Evolutionary conservation across 768 basidiomycete species (phyloP), one percentile per base, ranked within the genome.

Genomic region (Megacollybia marginata): DNA sequence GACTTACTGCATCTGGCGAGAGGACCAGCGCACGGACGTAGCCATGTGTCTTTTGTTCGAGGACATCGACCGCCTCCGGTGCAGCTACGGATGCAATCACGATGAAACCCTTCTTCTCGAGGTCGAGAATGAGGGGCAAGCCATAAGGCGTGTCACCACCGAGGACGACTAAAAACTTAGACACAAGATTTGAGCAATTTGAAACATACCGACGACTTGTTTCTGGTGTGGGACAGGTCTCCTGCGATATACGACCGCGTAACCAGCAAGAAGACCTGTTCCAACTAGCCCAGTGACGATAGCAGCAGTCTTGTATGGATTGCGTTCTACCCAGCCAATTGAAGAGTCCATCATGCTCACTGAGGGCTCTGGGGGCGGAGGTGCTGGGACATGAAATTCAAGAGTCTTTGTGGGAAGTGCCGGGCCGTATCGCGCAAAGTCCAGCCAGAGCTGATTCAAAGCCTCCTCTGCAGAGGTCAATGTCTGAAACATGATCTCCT

Each of bases 21-120:
- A 93, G 76, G 31, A 93, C 82, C 50, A 92, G 76, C 1, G 85
- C 90, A 46, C 84, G 83, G 49, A 92, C 78, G 63, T 79, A 92
- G 23, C 92, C 92, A 54, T 83, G 73, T 20, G 80, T 78, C 52
- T 71, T 69, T 33, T 68, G 70, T 62, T 94, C 90, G 42, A 93
- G 67, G 13, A 65, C 68, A 13, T 76, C 71, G 33, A 80, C 81
- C n/a, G 79, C 79, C 48, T 83, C 82, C 0, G 83, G 76, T 5
- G 76, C 80, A 1, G 81, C 69, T 15, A 92, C 91, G 52, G 86
- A 92, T 4, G 83, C 73, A 54, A 94, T 81, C 34, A 94, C 84
- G 57, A 92, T 85, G 58, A 85, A 93, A 0, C 88, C 91, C 52
- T 82, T 78, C 58, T 71, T 74, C 66, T 92, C 88, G 42, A 94